Percentiles rank a stretch among this genome's conserved stretches.
Conservation (phyloP, 345 rosid genomes). For the Bruguiera sexangula region DNA sequence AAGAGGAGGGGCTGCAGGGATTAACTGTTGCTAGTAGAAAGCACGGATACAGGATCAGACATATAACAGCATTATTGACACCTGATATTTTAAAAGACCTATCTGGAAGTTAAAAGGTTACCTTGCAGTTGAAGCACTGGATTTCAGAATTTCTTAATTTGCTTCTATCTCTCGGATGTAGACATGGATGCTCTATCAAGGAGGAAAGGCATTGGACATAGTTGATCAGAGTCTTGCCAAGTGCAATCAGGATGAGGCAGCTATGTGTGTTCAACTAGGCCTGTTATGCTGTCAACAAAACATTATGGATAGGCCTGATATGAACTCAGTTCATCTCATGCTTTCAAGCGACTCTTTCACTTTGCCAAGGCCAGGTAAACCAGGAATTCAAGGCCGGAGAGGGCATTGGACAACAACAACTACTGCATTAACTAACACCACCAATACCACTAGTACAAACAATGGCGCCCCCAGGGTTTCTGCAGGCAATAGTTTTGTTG, state of each 20-base stretch:
- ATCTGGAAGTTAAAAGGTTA: too few relatives aligned
- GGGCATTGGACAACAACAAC: constrained; percentile 45
- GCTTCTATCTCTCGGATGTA: constrained; percentile 20
- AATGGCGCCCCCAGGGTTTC: constrained; percentile 37
- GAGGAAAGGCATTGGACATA: constrained; percentile 49
- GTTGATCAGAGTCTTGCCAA: constrained; percentile 59
- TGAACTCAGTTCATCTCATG: constrained; percentile 77
- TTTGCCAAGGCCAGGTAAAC: constrained; percentile 73
- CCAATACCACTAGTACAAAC: constrained; percentile 33
- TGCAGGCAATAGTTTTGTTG: constrained; percentile 46
- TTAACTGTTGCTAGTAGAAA: too few relatives aligned
- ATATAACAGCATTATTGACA: neutral
- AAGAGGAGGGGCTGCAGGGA: too few relatives aligned
- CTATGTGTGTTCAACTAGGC: constrained; percentile 75
- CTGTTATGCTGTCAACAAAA: constrained; percentile 77
- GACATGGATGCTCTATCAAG: constrained; percentile 69
- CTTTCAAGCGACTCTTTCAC: constrained; percentile 80
- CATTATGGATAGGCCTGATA: constrained; percentile 61
- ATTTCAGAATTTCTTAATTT: neutral
- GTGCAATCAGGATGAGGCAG: constrained; percentile 66
- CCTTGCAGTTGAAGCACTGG: too few relatives aligned
- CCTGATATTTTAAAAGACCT: neutral
- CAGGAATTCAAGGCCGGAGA: constrained; percentile 67
- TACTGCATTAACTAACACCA: constrained; percentile 30
- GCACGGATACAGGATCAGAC: too few relatives aligned